These are phyloP conservation scores for Lactarius hengduanensis DNA, from an alignment of 768 basidiomycete genomes.

Conservation along the genomic window DNA sequence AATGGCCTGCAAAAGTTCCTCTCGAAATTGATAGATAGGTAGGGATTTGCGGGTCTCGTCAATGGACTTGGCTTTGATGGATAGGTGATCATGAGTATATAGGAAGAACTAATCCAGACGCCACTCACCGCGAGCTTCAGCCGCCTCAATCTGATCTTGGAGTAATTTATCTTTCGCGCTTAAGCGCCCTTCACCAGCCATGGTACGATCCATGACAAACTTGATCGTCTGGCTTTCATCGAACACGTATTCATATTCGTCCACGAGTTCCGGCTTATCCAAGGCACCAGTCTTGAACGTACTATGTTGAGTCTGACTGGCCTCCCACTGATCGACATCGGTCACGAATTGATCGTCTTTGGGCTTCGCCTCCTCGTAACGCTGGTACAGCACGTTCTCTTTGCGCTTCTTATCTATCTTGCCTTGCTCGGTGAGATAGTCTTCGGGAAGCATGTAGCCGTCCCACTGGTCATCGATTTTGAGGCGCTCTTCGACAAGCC, in stretches of 20 bases:
- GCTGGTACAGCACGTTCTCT: constrained; percentile 85
- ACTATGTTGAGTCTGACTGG: constrained; percentile 83
- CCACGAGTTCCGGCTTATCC: constrained; percentile 80
- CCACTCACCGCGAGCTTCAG: constrained; percentile 78
- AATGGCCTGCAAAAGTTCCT: constrained; percentile 86
- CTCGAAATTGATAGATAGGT: constrained; percentile 87
- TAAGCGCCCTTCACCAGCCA: constrained; percentile 67
- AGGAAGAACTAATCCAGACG: constrained; percentile 6
- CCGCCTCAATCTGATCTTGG: constrained; percentile 85
- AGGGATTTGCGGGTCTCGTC: constrained; percentile 93
- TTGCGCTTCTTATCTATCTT: constrained; percentile 98
- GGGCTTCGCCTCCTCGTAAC: constrained; percentile 91
- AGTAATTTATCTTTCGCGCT: constrained; percentile 83
- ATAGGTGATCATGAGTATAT: constrained; percentile 7
- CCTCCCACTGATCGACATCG: constrained; percentile 98
- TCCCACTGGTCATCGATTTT: constrained; percentile 95
- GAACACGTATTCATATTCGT: constrained; percentile 96
- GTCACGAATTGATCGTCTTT: constrained; percentile 95
- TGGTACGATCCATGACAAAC: constrained; percentile 81
- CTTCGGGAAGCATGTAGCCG: constrained; percentile 95
- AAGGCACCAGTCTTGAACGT: constrained; percentile 89
- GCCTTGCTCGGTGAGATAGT: constrained; percentile 97
- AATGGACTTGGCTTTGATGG: constrained; percentile 70
- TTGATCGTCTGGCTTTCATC: constrained; percentile 97
- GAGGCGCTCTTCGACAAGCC: constrained; percentile 89